Conservation (phyloP, 2,329 filamentous ascomycete genomes). For the Didymella segeticola region DNA sequence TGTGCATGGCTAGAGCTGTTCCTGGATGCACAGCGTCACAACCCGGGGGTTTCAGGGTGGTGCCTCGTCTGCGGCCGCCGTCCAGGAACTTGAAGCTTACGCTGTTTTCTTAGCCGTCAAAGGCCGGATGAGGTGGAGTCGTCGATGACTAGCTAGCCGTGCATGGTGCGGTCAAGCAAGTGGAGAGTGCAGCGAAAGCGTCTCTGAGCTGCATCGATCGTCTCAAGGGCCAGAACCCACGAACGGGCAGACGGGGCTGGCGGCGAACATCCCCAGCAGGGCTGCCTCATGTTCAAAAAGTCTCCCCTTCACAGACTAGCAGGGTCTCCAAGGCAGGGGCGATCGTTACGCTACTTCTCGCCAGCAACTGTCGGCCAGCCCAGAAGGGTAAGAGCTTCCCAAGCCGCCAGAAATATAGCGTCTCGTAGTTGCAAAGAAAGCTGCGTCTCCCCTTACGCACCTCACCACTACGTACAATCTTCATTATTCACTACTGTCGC, state of each 20-base stretch:
- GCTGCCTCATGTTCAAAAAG: conserved; percentile 32
- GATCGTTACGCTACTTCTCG: conserved; percentile 39
- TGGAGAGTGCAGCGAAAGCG: conserved; percentile 27
- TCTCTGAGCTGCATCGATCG: conserved; percentile 38
- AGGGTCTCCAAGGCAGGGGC: conserved; percentile 36
- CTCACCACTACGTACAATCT: conserved; percentile 24
- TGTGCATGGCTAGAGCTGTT: conserved; percentile 22
- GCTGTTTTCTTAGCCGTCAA: conserved; percentile 24
- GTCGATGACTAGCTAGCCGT: conserved; percentile 29
- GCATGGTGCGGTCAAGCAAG: conserved; percentile 36
- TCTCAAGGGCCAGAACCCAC: conserved; percentile 47
- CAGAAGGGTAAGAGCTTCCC: conserved; percentile 8
- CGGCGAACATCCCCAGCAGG: conserved; percentile 39
- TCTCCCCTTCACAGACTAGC: conserved; percentile 25
- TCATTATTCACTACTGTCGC: conserved; percentile 28
- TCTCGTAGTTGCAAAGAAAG: conserved; percentile 36
- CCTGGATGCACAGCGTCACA: conserved; percentile 20
- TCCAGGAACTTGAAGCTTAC: conserved; percentile 42
- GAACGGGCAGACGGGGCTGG: conserved; percentile 36
- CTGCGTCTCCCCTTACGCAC: conserved; percentile 33
- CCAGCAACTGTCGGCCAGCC: conserved; percentile 28
- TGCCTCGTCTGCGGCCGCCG: conserved; percentile 33
- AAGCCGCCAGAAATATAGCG: conserved; percentile 31
- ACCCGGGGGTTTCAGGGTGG: conserved; percentile 28
- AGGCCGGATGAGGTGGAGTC: conserved; percentile 25